Conservation (phyloP, 2,329 filamentous ascomycete genomes). For the Aspergillus fijiensis region DNA sequence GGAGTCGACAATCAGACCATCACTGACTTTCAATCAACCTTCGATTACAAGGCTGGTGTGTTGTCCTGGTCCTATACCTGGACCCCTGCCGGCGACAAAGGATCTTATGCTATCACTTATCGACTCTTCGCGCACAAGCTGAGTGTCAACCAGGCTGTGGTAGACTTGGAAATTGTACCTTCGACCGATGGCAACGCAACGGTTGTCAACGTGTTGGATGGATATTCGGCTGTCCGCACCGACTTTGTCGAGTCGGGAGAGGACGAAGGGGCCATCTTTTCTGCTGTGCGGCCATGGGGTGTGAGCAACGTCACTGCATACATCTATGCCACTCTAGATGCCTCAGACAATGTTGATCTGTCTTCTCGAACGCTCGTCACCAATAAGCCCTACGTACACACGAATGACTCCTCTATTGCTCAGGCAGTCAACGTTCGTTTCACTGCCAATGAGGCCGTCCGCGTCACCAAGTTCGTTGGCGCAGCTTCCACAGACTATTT, state of each 20-base stretch:
- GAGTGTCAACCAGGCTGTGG: conserved; percentile 60
- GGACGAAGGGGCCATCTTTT: conserved; percentile 60
- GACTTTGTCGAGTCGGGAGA: conserved; percentile 58
- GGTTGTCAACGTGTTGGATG: conserved; percentile 67
- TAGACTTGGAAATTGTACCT: conserved; percentile 60
- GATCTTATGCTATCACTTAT: conserved; percentile 61
- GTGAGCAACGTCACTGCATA: conserved; percentile 64
- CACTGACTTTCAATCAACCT: conserved; percentile 59
- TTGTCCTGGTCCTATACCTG: conserved; percentile 66
- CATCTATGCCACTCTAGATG: conserved; percentile 49
- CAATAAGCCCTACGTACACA: conserved; percentile 50
- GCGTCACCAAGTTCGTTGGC: conserved; percentile 66
- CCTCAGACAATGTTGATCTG: conserved; percentile 42
- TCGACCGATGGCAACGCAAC: conserved; percentile 55
- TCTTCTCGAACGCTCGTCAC: conserved; percentile 46
- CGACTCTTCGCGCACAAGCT: conserved; percentile 66
- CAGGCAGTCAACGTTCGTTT: conserved; percentile 59
- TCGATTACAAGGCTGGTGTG: conserved; percentile 64
- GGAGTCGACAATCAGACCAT: conserved; percentile 60
- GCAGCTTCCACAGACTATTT: conserved; percentile 69
- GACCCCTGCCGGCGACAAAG: conserved; percentile 53
- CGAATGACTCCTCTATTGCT: conserved; percentile 64
- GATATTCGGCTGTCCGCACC: conserved; percentile 65
- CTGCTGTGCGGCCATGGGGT: conserved; percentile 63
- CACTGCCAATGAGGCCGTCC: conserved; percentile 53